Conservation (phyloP, 768 basidiomycete species). For the Mrakia frigida region DNA sequence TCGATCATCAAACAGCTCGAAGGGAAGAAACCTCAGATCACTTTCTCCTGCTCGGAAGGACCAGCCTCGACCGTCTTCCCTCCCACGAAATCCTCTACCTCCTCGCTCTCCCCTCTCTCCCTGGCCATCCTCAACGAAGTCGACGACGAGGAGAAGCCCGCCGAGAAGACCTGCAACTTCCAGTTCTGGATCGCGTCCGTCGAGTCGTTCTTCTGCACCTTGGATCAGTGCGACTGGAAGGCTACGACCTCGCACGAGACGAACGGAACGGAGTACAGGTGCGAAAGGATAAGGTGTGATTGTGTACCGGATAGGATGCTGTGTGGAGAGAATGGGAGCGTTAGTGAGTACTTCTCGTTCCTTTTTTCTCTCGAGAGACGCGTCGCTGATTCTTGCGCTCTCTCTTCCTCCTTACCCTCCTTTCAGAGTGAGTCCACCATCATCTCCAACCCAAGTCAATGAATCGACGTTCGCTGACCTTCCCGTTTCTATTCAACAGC, state of each 20-base stretch:
- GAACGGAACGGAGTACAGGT: constrained; percentile 72
- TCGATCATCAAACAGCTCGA: constrained; percentile 33
- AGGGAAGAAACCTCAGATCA: constrained; percentile 75
- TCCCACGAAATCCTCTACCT: background rate
- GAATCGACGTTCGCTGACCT: background rate
- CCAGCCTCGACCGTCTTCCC: constrained; percentile 39
- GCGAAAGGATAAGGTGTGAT: constrained; percentile 77
- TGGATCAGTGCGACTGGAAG: constrained; percentile 59
- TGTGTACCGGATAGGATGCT: constrained; percentile 93
- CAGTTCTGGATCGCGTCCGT: constrained; percentile 96
- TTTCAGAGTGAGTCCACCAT: constrained; percentile 4
- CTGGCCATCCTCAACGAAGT: constrained; percentile 20
- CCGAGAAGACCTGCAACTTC: constrained; percentile 67
- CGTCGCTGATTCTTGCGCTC: background rate
- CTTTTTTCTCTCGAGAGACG: background rate
- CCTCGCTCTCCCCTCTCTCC: constrained; percentile 35
- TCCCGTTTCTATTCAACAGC: constrained; percentile 46
- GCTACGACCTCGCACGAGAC: constrained; percentile 50
- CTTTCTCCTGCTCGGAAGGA: constrained; percentile 68
- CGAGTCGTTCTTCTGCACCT: constrained; percentile 91
- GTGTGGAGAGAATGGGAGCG: constrained; percentile 89
- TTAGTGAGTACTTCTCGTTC: constrained; percentile 57
- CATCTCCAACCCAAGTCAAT: background rate
- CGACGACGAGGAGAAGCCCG: constrained; percentile 47
- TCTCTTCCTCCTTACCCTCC: background rate